Percentiles rank a stretch among this genome's conserved stretches.
Conservation (phyloP, 2,329 filamentous ascomycete species). For the Macrophomina pseudophaseolina region DNA sequence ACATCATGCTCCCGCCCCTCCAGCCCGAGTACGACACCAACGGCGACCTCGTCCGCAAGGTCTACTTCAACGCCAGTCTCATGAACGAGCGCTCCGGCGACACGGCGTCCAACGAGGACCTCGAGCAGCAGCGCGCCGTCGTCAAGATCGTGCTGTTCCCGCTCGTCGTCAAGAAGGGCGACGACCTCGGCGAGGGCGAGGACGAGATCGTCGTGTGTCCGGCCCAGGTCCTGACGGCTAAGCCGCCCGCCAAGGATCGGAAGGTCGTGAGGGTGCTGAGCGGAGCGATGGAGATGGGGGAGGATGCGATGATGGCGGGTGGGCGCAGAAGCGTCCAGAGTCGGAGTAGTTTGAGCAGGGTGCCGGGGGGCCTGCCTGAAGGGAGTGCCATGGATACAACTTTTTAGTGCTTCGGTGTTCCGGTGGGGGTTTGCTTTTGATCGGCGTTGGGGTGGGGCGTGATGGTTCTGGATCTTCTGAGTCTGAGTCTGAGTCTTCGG, state of each 20-base stretch:
- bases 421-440: conserved; percentile 18
- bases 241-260: conserved; percentile 46
- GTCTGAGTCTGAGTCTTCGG: too few species aligned
- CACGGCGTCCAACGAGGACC: conserved; percentile 73
- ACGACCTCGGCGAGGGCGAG: conserved; percentile 83
- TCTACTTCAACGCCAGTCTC: conserved; percentile 87
- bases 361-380: conserved; percentile 1
- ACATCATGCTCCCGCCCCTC: conserved; percentile 96
- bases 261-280: conserved; percentile 57
- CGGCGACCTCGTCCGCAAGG: conserved; percentile 84
- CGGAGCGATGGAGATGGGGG: conserved; percentile 55
- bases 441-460: background rate
- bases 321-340: background rate
- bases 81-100: conserved; percentile 92
- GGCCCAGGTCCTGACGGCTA: conserved; percentile 85
- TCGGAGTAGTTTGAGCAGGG: conserved; percentile 3
- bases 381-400: conserved; percentile 7
- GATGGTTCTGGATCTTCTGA: too few species aligned
- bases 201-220: conserved; percentile 96
- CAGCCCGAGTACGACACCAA: conserved; percentile 94
- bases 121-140: conserved; percentile 75
- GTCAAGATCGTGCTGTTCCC: conserved; percentile 96
- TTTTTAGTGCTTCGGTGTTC: conserved; percentile 24
- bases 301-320: background rate
- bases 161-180: conserved; percentile 92